Conservation (phyloP, 257 asterid species). For the Lycium barbarum region DNA sequence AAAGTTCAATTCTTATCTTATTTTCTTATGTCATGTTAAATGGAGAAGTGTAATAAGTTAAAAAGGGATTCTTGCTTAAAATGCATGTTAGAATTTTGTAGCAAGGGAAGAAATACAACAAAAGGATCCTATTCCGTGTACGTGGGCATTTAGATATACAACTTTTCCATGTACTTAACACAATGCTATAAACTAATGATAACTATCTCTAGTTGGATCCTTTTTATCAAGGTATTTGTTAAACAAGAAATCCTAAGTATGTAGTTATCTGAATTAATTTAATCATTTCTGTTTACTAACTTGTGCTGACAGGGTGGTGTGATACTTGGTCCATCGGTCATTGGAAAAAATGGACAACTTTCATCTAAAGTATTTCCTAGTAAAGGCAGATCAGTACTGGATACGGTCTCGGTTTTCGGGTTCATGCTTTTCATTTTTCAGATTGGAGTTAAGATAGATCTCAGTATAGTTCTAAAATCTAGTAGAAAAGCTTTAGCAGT, state of each 20-base stretch:
- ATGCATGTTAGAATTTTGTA: background rate
- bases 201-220: background rate
- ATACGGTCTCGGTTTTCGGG: conserved; percentile 65
- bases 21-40: background rate
- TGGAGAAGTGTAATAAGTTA: background rate
- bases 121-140: background rate
- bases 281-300: conserved; percentile 33
- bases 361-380: conserved; percentile 48
- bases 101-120: background rate
- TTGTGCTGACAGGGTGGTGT: conserved; percentile 70
- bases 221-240: background rate
- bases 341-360: conserved; percentile 52
- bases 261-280: background rate
- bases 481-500: conserved; percentile 63
- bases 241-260: background rate
- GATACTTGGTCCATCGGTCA: conserved; percentile 65
- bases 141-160: background rate
- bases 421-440: conserved; percentile 63
- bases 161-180: background rate
- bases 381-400: conserved; percentile 56
- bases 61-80: background rate
- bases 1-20: background rate
- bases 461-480: conserved; percentile 54
- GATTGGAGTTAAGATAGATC: conserved; percentile 67
- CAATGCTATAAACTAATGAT: background rate